Base-by-base conservation (phyloP, 192 early-diverging fungal species). In the Coemansia sp. region DNA sequence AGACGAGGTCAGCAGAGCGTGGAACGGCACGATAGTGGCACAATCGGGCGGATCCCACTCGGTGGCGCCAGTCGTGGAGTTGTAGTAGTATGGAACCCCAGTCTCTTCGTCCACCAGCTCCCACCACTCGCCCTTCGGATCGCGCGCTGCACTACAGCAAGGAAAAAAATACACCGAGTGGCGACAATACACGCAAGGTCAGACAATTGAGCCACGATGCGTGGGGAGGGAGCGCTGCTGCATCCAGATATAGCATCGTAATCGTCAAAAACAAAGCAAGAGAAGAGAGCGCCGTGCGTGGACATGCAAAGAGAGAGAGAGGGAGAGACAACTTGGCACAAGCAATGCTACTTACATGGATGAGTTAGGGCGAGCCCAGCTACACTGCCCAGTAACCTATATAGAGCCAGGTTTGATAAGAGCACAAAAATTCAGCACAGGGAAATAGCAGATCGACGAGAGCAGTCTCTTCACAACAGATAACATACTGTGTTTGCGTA, bases 51-150 rank as follows among this genome's bases (percentile, higher is more conserved):
- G 77, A 29, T 87, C 76, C 97, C 97, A 99, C 76, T 96, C 94
- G 34, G 95, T 96, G 52, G 91, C 85, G 44, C 92, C 90, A 0
- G 95, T 94, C 51, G 83, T 82, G 4, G 95, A 91, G 83, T 96
- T 92, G 86, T 98, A 97, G 80, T 96, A 98, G 73, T 97, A 99
- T 8, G 95, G 95, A 57, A 93, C 76, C 54, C 93, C 89, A 43
- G 91, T 87, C 42, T 91, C 79, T 40, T 96, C 92, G 78, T 97
- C 96, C 71, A 89, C 91, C 33, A 96, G 89, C 86, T 99, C 95
- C 97, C 97, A 99, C 95, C 95, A 99, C 74, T 99, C 97, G 74
- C 89, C 89, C 52, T 87, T 86, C 24, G 88, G 90, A 76, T 93
- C 88, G 68, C 79, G 89, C 27, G 89, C 88, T 49, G 89, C 87